Conservation (phyloP, 208 protist species). For the Trichomonas vaginalis region DNA sequence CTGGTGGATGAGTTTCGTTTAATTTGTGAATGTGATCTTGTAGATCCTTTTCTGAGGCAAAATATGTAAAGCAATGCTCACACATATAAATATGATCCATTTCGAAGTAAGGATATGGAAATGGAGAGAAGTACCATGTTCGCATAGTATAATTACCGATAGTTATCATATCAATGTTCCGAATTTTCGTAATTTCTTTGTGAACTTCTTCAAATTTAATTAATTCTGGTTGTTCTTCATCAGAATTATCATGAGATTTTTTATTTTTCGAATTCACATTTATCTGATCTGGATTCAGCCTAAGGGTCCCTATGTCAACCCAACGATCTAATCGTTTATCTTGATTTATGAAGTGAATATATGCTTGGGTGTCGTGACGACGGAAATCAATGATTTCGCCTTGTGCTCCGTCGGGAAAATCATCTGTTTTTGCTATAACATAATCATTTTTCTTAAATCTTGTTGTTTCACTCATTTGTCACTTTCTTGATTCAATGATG, state of each 20-base stretch:
- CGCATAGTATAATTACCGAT: conserved; percentile 78
- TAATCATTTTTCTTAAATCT: background rate
- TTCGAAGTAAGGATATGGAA: conserved; percentile 48
- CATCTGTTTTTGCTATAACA: background rate
- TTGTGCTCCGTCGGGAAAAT: background rate
- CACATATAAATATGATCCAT: conserved; percentile 61
- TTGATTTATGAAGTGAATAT: background rate
- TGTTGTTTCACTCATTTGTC: background rate
- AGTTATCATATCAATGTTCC: conserved; percentile 81
- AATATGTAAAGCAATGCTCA: conserved; percentile 84
- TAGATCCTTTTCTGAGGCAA: conserved; percentile 56
- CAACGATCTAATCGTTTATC: background rate
- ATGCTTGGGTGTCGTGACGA: background rate
- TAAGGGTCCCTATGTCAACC: background rate
- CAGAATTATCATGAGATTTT: background rate
- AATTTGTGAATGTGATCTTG: conserved; percentile 36
- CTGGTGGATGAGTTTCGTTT: conserved; percentile 55
- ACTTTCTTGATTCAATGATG: too few species aligned
- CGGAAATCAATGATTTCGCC: background rate
- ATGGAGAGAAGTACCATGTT: conserved; percentile 90
- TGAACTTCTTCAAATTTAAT: conserved; percentile 44
- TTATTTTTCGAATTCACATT: background rate
- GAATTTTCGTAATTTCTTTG: conserved; percentile 69
- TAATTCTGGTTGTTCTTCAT: background rate
- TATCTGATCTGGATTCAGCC: background rate